Conservation (phyloP, 1,139 yeast species). For the Lodderomyces metapsilosis region DNA sequence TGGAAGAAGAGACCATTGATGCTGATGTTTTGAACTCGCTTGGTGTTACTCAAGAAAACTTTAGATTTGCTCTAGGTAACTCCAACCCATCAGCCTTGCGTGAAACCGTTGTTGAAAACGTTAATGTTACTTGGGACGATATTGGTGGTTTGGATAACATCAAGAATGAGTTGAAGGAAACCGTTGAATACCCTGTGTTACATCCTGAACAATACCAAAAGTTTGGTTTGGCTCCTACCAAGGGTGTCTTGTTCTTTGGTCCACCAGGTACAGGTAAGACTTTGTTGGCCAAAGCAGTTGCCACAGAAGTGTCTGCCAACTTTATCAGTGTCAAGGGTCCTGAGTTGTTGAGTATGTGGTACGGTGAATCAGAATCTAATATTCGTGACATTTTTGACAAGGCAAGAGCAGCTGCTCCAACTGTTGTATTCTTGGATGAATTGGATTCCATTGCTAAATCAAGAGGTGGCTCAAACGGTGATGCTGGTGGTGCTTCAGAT, state of each 20-base stretch:
- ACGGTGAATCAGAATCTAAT: slow-evolving; percentile 97
- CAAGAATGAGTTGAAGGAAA: slow-evolving; percentile 95
- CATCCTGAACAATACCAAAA: slow-evolving; percentile 99
- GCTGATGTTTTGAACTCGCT: slow-evolving; percentile 95
- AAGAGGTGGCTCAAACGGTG: slow-evolving; percentile 90
- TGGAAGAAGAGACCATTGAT: slow-evolving; percentile 96
- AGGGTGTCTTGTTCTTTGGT: slow-evolving; percentile 97
- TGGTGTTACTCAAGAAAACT: slow-evolving; percentile 99
- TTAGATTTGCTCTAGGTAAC: slow-evolving; percentile 95
- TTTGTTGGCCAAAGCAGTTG: slow-evolving; percentile 94
- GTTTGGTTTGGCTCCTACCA: slow-evolving; percentile 95
- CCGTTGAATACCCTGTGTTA: slow-evolving; percentile 97
- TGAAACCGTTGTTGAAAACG: slow-evolving; percentile 98
- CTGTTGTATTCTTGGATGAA: slow-evolving; percentile 96
- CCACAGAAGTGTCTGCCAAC: slow-evolving; percentile 96
- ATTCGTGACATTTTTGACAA: slow-evolving; percentile 96
- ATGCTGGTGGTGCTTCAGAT: slow-evolving; percentile 98
- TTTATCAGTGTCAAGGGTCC: slow-evolving; percentile 98
- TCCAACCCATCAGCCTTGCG: slow-evolving; percentile 99
- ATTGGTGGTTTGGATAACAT: slow-evolving; percentile 94
- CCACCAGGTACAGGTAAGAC: slow-evolving; percentile 99
- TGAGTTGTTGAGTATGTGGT: slow-evolving; percentile 97
- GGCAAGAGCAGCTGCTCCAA: slow-evolving; percentile 99
- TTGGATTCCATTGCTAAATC: slow-evolving; percentile 97
- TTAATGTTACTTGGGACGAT: slow-evolving; percentile 98